Evolutionary conservation across 2,329 filamentous ascomycete genomes (phyloP).

Genomic region (Fusarium pseudoanthophilum): DNA sequence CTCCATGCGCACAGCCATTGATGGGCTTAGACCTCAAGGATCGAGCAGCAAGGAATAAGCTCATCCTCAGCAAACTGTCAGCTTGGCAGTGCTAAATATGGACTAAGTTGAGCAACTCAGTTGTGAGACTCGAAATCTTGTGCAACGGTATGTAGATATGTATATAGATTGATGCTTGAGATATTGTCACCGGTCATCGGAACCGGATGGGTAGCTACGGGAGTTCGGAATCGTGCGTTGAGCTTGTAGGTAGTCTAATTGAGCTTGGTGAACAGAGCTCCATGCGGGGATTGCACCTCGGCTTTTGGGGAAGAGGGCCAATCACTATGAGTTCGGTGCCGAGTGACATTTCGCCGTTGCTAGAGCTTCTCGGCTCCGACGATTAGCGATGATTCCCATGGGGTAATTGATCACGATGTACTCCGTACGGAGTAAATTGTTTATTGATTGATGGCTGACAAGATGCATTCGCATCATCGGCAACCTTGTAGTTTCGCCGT

Average conservation of each 20-base stretch:
- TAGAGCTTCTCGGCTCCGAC: constrained; percentile 26
- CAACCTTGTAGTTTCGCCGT: constrained; percentile 14
- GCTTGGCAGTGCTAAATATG: constrained; percentile 2
- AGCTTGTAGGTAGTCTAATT: constrained; percentile 1
- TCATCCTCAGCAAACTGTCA: constrained; percentile 25
- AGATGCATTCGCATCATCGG: constrained; percentile 7
- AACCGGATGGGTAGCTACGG: constrained; percentile 24
- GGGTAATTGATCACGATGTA: neutral
- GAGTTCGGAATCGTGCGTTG: neutral
- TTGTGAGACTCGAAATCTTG: neutral
- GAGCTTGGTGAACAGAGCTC: constrained; percentile 17
- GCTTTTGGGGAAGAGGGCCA: constrained; percentile 18
- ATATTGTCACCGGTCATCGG: constrained; percentile 25
- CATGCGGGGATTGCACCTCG: constrained; percentile 25
- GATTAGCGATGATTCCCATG: neutral
- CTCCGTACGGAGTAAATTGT: neutral
- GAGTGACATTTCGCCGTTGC: constrained; percentile 22
- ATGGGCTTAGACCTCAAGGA: constrained; percentile 30
- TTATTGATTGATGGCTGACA: neutral
- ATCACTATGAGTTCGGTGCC: constrained; percentile 29
- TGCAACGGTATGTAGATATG: neutral
- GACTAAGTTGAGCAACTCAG: neutral
- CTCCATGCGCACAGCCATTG: constrained; percentile 31
- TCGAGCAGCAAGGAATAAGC: constrained; percentile 29
- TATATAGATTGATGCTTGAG: neutral